Evolutionary conservation across 768 basidiomycete genomes (phyloP).

Genomic region (Pulveroboletus sp.): DNA sequence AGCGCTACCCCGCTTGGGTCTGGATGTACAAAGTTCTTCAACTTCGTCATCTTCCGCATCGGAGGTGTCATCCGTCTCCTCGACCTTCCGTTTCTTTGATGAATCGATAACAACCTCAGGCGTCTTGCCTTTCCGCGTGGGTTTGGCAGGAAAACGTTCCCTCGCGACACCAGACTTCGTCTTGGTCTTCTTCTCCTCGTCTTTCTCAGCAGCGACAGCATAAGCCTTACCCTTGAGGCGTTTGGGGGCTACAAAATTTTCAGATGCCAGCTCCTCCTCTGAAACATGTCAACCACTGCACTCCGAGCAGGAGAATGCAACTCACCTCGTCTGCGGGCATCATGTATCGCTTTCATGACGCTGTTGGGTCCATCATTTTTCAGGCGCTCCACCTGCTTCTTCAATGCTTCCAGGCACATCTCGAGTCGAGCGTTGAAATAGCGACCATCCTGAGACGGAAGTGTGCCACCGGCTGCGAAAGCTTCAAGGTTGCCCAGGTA

Average conservation of each 20-base stretch:
- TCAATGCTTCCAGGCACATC: conserved; percentile 52
- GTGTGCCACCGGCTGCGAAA: conserved; percentile 60
- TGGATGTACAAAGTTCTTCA: conserved; percentile 35
- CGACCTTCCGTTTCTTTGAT: conserved; percentile 18
- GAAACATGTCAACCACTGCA: conserved; percentile 10
- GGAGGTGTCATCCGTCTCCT: conserved; percentile 22
- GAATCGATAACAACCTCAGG: conserved; percentile 57
- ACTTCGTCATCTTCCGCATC: conserved; percentile 33
- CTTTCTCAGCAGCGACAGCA: conserved; percentile 49
- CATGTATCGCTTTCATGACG: conserved; percentile 62
- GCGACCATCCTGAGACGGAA: conserved; percentile 78
- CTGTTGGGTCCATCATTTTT: conserved; percentile 58
- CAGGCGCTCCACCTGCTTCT: conserved; percentile 64
- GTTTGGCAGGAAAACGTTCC: conserved; percentile 27
- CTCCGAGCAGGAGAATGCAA: not conserved
- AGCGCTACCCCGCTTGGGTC: conserved; percentile 34
- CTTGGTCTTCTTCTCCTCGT: conserved; percentile 20
- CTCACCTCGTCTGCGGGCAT: conserved; percentile 58
- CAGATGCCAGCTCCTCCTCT: conserved; percentile 52
- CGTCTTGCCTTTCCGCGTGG: conserved; percentile 37
- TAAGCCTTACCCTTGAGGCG: conserved; percentile 75
- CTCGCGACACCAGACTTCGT: conserved; percentile 12
- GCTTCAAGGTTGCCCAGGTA: conserved; percentile 75
- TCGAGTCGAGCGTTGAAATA: conserved; percentile 86
- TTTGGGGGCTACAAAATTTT: conserved; percentile 48